A percentile compares a stretch with the other conserved stretches of the same genome.
phyloP scores from a whole-genome alignment of 1,284 basidiomycete genomes.

The Ustanciosporium gigantosporum region DNA sequence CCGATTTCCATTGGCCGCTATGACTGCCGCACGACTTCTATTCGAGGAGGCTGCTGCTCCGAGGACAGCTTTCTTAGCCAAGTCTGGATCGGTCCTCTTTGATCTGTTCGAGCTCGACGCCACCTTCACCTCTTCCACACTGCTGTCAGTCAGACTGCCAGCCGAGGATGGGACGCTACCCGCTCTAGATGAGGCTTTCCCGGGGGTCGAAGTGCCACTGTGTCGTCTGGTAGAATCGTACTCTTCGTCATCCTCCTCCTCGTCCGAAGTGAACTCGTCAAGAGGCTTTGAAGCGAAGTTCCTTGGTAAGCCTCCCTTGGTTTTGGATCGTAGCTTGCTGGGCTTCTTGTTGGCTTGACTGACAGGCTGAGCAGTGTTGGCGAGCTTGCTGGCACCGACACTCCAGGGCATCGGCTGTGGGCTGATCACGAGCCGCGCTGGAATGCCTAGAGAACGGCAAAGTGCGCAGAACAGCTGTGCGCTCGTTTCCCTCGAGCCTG shows the following conservation, averaged over 20 bases:
- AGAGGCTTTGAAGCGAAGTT: conserved; percentile 35
- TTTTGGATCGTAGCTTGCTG: conserved; percentile 12
- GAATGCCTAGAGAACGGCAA: conserved; percentile 83
- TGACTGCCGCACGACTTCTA: no score
- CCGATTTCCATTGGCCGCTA: background rate
- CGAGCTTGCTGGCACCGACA: conserved; percentile 60
- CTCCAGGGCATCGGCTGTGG: conserved; percentile 87
- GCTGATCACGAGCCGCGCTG: conserved; percentile 83
- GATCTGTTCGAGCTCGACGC: background rate
- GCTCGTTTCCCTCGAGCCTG: conserved; percentile 82
- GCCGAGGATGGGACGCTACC: conserved; percentile 6
- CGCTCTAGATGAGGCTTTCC: conserved; percentile 3
- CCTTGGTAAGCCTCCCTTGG: background rate
- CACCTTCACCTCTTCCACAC: background rate
- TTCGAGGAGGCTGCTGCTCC: conserved; percentile 5
- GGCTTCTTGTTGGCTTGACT: conserved; percentile 54
- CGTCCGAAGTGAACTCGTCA: conserved; percentile 46
- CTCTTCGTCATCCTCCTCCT: conserved; percentile 8
- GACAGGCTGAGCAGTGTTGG: conserved; percentile 37
- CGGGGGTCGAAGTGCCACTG: background rate
- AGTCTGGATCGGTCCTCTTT: conserved; percentile 1
- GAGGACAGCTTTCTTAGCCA: conserved; percentile 20
- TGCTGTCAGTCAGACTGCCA: conserved; percentile 10
- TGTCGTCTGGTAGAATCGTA: no score
- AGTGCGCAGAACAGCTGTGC: conserved; percentile 89